Conservation (phyloP, 2,329 filamentous ascomycete genomes). For the Camillea tinctor region DNA sequence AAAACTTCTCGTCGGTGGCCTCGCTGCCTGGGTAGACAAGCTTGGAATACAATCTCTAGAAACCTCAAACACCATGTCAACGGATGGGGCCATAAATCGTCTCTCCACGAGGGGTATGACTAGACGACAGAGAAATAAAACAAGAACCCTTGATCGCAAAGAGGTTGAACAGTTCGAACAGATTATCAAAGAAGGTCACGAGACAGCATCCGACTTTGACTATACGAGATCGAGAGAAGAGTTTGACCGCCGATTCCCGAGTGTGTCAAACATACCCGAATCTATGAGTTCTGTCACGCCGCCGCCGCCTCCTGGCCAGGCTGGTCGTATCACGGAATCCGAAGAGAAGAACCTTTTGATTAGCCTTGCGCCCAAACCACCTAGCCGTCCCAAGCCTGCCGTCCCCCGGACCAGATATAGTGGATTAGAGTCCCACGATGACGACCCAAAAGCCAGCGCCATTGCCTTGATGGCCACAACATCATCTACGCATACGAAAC, state of each 20-base stretch:
- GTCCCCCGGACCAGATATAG: slow-evolving; percentile 74
- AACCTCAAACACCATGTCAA: slow-evolving; percentile 33
- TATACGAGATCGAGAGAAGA: slow-evolving; percentile 76
- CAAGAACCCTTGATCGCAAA: slow-evolving; percentile 72
- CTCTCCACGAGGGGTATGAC: slow-evolving; percentile 26
- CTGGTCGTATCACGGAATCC: slow-evolving; percentile 30
- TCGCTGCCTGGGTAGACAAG: slow-evolving; percentile 85
- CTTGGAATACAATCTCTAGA: slow-evolving; percentile 67
- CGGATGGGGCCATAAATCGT: slow-evolving; percentile 6
- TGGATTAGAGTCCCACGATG: slow-evolving; percentile 52
- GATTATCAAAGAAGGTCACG: slow-evolving; percentile 64
- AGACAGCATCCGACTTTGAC: slow-evolving; percentile 33
- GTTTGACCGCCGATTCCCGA: slow-evolving; percentile 78
- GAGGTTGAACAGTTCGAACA: slow-evolving; percentile 82
- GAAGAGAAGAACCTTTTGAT: slow-evolving; percentile 41
- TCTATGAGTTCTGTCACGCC: slow-evolving; percentile 51
- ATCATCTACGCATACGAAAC: slow-evolving; percentile 32
- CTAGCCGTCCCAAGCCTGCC: slow-evolving; percentile 66
- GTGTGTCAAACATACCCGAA: slow-evolving; percentile 60
- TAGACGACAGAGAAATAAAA: slow-evolving; percentile 45
- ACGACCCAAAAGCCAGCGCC: slow-evolving; percentile 36
- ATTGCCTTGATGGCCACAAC: slow-evolving; percentile 40
- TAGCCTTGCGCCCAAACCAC: slow-evolving; percentile 53
- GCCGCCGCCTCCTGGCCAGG: slow-evolving; percentile 7
- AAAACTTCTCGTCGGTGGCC: slow-evolving; percentile 75